Base-by-base conservation (phyloP, 163 green algal species). In the Volvox carteri region DNA sequence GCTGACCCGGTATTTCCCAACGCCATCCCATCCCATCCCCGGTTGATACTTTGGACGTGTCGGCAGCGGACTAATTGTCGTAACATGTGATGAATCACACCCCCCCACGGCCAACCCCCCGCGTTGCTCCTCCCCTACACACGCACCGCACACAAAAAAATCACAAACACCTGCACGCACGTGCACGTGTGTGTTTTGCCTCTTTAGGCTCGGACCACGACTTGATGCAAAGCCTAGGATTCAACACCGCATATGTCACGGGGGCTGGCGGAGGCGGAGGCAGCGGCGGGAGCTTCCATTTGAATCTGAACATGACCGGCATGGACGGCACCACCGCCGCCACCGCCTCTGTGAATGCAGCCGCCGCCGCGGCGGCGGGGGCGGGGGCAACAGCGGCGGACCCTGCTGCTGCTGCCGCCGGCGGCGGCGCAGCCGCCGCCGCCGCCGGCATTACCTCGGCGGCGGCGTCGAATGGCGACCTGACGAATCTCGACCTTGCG, bases 131-230 rank as follows among this genome's bases (percentile, higher is more conserved):
- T n/a, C n/a, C n/a, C n/a, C n/a, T n/a, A n/a, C n/a, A n/a, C n/a
- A n/a, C n/a, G n/a, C n/a, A n/a, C n/a, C n/a, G n/a, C n/a, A n/a
- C n/a, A n/a, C n/a, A n/a, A n/a, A n/a, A n/a, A n/a, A n/a, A n/a
- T n/a, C n/a, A n/a, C n/a, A n/a, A n/a, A n/a, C n/a, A n/a, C n/a
- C n/a, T n/a, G n/a, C n/a, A n/a, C n/a, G n/a, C n/a, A 28, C 12
- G 28, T 74, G 62, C 62, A 41, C 62, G 12, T 41, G n/a, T 41
- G 4, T 72, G 23, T 35, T 28, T 2, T 3, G 12, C 62, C 62
- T 33, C 54, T 19, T 16, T 68, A 83, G 84, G 72, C 84, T 89
- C 84, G 39, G 84, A 89, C 84, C 72, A 84, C 7, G 84, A 89
- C 84, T 72, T 89, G 8, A 65, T 89, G 7, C 41, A 84, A 12